phyloP scores from a whole-genome alignment of 2,329 filamentous ascomycete species.

The Volutella citrinella region DNA sequence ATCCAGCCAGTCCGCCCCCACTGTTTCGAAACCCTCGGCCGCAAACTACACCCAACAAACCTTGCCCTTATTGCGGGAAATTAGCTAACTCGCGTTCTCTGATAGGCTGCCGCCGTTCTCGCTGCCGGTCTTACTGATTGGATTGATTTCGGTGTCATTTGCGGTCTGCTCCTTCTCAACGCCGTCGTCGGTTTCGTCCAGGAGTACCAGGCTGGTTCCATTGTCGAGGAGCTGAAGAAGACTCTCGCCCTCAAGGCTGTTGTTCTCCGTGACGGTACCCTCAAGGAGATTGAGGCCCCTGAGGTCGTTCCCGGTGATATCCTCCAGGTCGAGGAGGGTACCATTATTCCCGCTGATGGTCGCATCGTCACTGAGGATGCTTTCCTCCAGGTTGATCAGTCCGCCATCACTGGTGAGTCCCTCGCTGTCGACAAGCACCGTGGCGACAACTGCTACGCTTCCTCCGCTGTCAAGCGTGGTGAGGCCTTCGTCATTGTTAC shows the following conservation, averaged over 20 bases:
- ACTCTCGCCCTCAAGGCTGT: slow-evolving; percentile 84
- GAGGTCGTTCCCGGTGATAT: slow-evolving; percentile 90
- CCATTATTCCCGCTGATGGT: slow-evolving; percentile 86
- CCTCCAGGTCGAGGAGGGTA: slow-evolving; percentile 86
- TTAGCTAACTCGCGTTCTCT: slow-evolving; percentile 23
- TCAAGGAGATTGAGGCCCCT: slow-evolving; percentile 76
- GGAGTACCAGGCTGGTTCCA: slow-evolving; percentile 85
- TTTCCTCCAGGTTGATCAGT: slow-evolving; percentile 89
- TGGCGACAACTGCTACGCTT: slow-evolving; percentile 78
- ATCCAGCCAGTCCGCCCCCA: slow-evolving; percentile 21
- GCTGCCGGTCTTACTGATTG: slow-evolving; percentile 83
- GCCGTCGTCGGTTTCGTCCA: slow-evolving; percentile 83
- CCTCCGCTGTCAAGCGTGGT: slow-evolving; percentile 87
- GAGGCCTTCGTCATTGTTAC: slow-evolving; percentile 81
- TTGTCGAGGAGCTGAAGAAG: slow-evolving; percentile 89
- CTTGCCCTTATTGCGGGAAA: slow-evolving; percentile 6
- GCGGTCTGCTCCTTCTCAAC: slow-evolving; percentile 78
- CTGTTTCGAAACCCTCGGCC: slow-evolving; percentile 16
- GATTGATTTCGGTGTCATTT: slow-evolving; percentile 93
- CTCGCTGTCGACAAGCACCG: slow-evolving; percentile 87
- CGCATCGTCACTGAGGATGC: slow-evolving; percentile 79
- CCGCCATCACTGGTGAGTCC: slow-evolving; percentile 87
- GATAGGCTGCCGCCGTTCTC: slow-evolving; percentile 68
- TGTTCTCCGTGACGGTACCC: slow-evolving; percentile 73
- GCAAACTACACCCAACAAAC: slow-evolving; percentile 6